phyloP scores from a whole-genome alignment of 306 rosid genomes.

The Cicer bijugum region DNA sequence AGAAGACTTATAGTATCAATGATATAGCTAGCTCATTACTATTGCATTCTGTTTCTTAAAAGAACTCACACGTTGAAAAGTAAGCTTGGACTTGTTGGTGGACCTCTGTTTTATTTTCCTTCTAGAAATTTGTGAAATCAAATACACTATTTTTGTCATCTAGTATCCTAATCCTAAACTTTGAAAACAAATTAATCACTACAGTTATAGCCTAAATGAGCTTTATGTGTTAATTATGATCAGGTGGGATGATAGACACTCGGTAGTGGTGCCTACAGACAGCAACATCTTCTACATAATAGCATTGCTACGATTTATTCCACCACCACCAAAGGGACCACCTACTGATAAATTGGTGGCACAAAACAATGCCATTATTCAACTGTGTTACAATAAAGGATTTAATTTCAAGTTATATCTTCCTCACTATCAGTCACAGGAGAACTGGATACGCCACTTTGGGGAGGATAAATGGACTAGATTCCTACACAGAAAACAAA shows the following conservation, averaged over 20 bases:
- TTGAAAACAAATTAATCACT: background rate
- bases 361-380: constrained; percentile 71
- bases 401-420: constrained; percentile 81
- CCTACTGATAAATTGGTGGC: constrained; percentile 55
- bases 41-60: constrained; percentile 16
- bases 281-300: constrained; percentile 85
- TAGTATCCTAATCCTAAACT: background rate
- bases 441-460: constrained; percentile 80
- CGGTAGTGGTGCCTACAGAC: constrained; percentile 66
- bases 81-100: background rate
- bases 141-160: background rate
- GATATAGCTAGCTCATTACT: background rate
- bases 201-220: too few relatives aligned
- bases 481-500: constrained; percentile 59
- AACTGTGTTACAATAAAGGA: constrained; percentile 51
- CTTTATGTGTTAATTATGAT: background rate
- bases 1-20: background rate
- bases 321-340: constrained; percentile 63
- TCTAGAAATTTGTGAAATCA: constrained; percentile 22
- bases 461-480: constrained; percentile 69
- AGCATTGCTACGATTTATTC: constrained; percentile 75
- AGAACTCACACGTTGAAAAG: background rate
- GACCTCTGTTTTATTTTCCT: background rate
- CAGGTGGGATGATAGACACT: constrained; percentile 93
- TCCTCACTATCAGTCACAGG: constrained; percentile 74